A percentile compares a stretch with the other conserved stretches of the same genome.
Evolutionary conservation across 1,284 basidiomycete genomes (phyloP).

Genomic region (Leccinum pseudoinsigne): DNA sequence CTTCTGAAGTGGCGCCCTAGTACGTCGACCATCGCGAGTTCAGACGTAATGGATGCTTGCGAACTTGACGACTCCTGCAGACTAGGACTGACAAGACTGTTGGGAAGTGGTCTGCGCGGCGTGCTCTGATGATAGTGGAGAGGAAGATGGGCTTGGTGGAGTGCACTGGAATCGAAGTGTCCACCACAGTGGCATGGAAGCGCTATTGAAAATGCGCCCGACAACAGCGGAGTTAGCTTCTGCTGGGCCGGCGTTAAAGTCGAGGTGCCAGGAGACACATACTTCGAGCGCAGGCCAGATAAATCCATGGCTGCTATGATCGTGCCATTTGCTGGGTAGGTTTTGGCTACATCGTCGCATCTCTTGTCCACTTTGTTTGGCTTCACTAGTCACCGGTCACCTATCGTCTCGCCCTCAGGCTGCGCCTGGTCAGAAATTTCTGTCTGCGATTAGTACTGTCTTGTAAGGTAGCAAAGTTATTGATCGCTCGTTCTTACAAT

Average conservation of each 20-base stretch:
- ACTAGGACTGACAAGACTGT: conserved; percentile 11
- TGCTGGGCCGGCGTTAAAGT: conserved; percentile 35
- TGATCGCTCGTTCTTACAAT: not conserved
- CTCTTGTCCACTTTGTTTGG: not conserved
- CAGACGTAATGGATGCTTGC: conserved; percentile 46
- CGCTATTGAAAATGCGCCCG: conserved; percentile 41
- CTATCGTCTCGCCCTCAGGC: not conserved
- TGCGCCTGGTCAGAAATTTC: conserved; percentile 9
- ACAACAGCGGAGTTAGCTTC: conserved; percentile 29
- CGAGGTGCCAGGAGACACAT: conserved; percentile 37
- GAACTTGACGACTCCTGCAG: conserved; percentile 36
- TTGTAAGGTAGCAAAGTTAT: conserved; percentile 12
- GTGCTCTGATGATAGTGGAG: conserved; percentile 20
- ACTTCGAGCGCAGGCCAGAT: conserved; percentile 31
- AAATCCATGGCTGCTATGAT: conserved; percentile 23
- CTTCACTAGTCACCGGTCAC: conserved; percentile 10
- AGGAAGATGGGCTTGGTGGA: conserved; percentile 28
- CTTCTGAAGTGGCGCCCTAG: conserved; percentile 29
- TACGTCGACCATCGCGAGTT: conserved; percentile 50
- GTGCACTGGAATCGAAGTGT: not conserved
- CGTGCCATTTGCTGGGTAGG: conserved; percentile 16
- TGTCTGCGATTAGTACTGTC: conserved; percentile 11
- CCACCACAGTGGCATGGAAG: conserved; percentile 37
- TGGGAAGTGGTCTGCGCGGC: conserved; percentile 24
- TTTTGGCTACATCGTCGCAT: not conserved